Evolutionary conservation across 208 protist genomes (phyloP).

Genomic region (Crithidia brevicula): DNA sequence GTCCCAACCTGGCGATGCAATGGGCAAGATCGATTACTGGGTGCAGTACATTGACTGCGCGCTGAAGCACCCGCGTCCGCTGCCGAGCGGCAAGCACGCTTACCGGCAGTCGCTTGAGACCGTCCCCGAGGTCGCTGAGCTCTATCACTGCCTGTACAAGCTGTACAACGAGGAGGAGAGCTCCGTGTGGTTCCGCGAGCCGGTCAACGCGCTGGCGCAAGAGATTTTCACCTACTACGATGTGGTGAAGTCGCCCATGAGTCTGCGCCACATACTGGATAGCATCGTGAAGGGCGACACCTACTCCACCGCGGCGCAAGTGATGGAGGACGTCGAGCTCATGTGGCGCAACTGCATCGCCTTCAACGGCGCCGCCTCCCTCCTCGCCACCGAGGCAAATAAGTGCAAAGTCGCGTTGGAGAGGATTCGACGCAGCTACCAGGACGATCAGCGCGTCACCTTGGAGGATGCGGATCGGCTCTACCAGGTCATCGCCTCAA

Average conservation of each 20-base stretch:
- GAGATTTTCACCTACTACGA: conserved; percentile 79
- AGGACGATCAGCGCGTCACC: conserved; percentile 54
- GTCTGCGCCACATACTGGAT: conserved; percentile 67
- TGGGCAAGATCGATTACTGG: conserved; percentile 68
- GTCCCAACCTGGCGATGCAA: conserved; percentile 34
- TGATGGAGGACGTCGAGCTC: conserved; percentile 65
- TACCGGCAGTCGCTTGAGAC: conserved; percentile 45
- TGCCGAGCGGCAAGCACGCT: conserved; percentile 70
- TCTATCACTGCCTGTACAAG: conserved; percentile 82
- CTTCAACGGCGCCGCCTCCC: conserved; percentile 69
- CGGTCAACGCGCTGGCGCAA: conserved; percentile 76
- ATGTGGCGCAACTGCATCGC: conserved; percentile 79
- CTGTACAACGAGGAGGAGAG: conserved; percentile 76
- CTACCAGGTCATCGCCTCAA: conserved; percentile 36
- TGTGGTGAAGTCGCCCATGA: conserved; percentile 65
- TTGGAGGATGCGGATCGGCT: conserved; percentile 56
- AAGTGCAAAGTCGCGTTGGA: conserved; percentile 53
- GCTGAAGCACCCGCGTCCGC: conserved; percentile 57
- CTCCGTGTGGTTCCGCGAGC: conserved; percentile 71
- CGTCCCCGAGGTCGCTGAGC: conserved; percentile 56
- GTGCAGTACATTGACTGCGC: conserved; percentile 74
- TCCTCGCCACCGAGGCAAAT: conserved; percentile 46
- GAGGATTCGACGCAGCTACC: conserved; percentile 39
- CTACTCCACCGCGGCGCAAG: conserved; percentile 61
- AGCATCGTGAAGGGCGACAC: conserved; percentile 48